Conservation (phyloP, 1,284 basidiomycete genomes). For the Irpex lacteus region DNA sequence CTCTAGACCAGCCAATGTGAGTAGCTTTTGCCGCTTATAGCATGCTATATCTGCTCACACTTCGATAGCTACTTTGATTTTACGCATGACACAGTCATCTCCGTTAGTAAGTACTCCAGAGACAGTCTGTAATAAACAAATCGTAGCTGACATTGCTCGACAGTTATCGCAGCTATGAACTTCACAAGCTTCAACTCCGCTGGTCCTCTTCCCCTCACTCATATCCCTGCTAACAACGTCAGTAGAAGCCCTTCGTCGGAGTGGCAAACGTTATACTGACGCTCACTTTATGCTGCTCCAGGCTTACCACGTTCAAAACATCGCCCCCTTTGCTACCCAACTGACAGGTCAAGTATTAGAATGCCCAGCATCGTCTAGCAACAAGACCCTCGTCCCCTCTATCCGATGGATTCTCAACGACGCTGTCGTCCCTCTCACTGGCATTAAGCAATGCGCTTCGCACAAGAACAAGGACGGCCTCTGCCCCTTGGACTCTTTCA, state of each 20-base stretch:
- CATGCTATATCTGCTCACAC: not conserved
- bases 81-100: slow-evolving; percentile 46
- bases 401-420: slow-evolving; percentile 58
- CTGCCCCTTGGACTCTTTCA: slow-evolving; percentile 21
- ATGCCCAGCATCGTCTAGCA: slow-evolving; percentile 41
- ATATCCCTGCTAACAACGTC: slow-evolving; percentile 40
- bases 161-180: slow-evolving; percentile 59
- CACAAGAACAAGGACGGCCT: slow-evolving; percentile 17
- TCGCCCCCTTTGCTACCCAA: not conserved
- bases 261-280: not conserved
- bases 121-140: not conserved
- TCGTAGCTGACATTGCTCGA: not conserved
- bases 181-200: slow-evolving; percentile 53
- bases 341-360: not conserved
- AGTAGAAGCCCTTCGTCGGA: not conserved
- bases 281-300: not conserved
- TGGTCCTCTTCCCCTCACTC: slow-evolving; percentile 55
- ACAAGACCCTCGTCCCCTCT: slow-evolving; percentile 50
- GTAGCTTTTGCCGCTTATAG: not conserved
- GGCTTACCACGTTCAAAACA: not conserved
- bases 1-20: slow-evolving; percentile 42
- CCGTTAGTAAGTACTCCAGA: not conserved
- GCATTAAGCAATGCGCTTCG: slow-evolving; percentile 22
- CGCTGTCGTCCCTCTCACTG: slow-evolving; percentile 57
- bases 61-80: slow-evolving; percentile 44